Conservation (phyloP, 1,139 yeast genomes). For the Lodderomyces parapsilosis region DNA sequence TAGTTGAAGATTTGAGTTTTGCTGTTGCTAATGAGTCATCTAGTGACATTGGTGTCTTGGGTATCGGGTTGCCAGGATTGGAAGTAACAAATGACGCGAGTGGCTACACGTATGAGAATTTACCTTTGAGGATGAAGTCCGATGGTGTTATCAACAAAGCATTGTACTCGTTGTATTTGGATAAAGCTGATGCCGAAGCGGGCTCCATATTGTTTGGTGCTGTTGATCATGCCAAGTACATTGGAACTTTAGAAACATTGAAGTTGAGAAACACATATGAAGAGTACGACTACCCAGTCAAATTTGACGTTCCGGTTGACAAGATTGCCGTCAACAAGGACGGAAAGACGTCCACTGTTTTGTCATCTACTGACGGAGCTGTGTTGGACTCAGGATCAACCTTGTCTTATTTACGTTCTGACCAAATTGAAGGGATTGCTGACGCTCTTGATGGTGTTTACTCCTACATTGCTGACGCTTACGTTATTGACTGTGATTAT, state of each 20-base stretch:
- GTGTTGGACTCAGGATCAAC: slow-evolving; percentile 46
- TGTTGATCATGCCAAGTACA: slow-evolving; percentile 26
- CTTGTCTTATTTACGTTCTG: slow-evolving; percentile 32
- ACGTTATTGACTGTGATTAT: slow-evolving; percentile 20
- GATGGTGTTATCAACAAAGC: slow-evolving; percentile 48
- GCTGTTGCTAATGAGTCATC: slow-evolving; percentile 49
- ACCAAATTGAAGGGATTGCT: slow-evolving; percentile 27
- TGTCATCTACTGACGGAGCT: slow-evolving; percentile 25
- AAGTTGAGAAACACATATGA: slow-evolving; percentile 11
- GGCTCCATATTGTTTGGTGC: slow-evolving; percentile 33
- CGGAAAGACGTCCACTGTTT: slow-evolving; percentile 14
- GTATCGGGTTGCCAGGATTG: slow-evolving; percentile 54
- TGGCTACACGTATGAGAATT: slow-evolving; percentile 27
- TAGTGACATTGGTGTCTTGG: slow-evolving; percentile 48
- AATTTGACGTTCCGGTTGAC: slow-evolving; percentile 20
- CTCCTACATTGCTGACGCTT: slow-evolving; percentile 21
- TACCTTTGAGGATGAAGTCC: slow-evolving; percentile 28
- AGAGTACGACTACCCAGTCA: slow-evolving; percentile 9
- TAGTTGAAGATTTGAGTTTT: slow-evolving; percentile 47
- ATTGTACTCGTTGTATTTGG: slow-evolving; percentile 33
- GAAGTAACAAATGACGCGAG: slow-evolving; percentile 33
- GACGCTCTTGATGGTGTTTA: slow-evolving; percentile 27
- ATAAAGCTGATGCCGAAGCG: slow-evolving; percentile 18
- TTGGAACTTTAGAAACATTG: slow-evolving; percentile 20
- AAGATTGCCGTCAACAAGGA: slow-evolving; percentile 24